Conservation (phyloP, 1,284 basidiomycete species). For the Tranzscheliella williamsii region DNA sequence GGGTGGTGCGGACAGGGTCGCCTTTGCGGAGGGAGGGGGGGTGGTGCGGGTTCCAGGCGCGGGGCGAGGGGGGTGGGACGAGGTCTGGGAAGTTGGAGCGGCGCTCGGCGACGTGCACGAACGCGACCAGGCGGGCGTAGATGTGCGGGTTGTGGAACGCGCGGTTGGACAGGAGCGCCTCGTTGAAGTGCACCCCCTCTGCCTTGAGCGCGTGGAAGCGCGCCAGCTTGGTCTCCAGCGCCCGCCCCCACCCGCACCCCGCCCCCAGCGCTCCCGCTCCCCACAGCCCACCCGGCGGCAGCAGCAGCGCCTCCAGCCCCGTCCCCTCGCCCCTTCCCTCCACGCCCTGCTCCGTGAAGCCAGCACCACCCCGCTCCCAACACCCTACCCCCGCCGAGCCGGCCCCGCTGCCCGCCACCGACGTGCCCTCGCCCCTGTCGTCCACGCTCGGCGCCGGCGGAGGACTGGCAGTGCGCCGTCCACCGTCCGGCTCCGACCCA, state of each 20-base stretch:
- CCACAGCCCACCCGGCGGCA: too few species aligned
- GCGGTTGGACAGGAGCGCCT: constrained; percentile 82
- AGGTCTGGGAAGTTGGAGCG: constrained; percentile 15
- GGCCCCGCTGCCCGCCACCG: background rate
- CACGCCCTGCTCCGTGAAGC: too few species aligned
- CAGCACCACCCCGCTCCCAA: background rate
- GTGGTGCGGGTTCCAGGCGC: constrained; percentile 5
- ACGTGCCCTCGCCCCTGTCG: background rate
- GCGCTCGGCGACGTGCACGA: constrained; percentile 79
- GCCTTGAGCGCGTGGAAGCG: constrained; percentile 70
- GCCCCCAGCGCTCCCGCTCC: background rate
- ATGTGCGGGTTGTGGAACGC: constrained; percentile 93
- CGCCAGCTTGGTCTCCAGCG: constrained; percentile 67
- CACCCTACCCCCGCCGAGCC: too few species aligned
- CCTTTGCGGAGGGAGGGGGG: constrained; percentile 6
- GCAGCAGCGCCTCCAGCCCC: too few species aligned
- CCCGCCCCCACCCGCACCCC: background rate
- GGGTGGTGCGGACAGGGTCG: constrained; percentile 3
- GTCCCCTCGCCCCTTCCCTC: background rate
- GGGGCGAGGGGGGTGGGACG: constrained; percentile 7
- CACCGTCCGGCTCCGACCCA: background rate
- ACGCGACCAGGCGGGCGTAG: constrained; percentile 90
- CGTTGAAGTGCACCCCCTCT: constrained; percentile 86
- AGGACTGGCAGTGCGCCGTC: too few species aligned
- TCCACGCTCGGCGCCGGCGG: too few species aligned